These are phyloP conservation scores for Auriscalpium orientale DNA, from an alignment of 768 basidiomycete species.

Conservation along the genomic window DNA sequence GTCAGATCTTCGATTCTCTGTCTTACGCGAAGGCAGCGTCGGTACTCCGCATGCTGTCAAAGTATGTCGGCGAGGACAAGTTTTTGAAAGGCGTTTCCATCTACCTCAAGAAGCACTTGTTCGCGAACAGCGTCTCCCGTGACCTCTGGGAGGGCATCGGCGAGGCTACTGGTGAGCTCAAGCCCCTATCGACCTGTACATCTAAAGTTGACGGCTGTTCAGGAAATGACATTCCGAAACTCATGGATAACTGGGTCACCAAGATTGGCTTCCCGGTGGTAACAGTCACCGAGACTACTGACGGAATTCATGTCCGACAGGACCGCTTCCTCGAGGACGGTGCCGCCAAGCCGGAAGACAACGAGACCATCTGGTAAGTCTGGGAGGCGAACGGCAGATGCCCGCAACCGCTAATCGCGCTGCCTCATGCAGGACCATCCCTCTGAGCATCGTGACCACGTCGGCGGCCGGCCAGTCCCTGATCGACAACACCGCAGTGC, in stretches of 20 bases:
- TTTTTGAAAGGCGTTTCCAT: conserved; percentile 87
- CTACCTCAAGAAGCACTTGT: conserved; percentile 86
- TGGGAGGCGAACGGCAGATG: background rate
- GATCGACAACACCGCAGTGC: conserved; percentile 55
- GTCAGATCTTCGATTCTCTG: conserved; percentile 83
- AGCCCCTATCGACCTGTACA: no score
- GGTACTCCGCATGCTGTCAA: conserved; percentile 91
- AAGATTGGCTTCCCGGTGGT: conserved; percentile 90
- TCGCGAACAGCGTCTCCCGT: conserved; percentile 74
- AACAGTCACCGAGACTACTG: conserved; percentile 68
- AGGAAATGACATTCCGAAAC: conserved; percentile 61
- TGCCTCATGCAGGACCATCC: conserved; percentile 55
- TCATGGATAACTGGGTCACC: conserved; percentile 91
- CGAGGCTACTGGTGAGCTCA: conserved; percentile 48
- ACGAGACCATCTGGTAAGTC: conserved; percentile 78
- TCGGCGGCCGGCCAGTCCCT: conserved; percentile 46
- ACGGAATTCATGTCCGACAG: conserved; percentile 74
- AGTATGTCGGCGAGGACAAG: conserved; percentile 79
- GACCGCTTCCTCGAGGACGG: conserved; percentile 93
- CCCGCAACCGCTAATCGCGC: background rate
- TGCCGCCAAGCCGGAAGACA: conserved; percentile 68
- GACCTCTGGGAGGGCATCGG: conserved; percentile 87
- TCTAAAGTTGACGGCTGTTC: background rate
- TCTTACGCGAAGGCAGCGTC: conserved; percentile 84
- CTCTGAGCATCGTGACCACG: conserved; percentile 65